phyloP scores from a whole-genome alignment of 441 rosid species.

The Erysimum pusillum region DNA sequence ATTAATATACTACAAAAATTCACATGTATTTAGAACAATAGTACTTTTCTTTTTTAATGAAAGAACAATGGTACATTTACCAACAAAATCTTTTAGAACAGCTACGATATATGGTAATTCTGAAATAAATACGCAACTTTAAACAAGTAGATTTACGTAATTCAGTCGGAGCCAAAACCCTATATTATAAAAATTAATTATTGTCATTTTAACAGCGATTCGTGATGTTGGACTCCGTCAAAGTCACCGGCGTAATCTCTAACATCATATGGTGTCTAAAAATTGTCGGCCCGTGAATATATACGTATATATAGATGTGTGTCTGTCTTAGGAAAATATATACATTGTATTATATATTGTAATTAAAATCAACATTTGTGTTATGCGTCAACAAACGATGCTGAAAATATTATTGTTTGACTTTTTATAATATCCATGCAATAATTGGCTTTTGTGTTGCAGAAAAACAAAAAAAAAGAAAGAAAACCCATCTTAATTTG shows the following conservation, averaged over 20 bases:
- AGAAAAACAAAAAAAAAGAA: background rate
- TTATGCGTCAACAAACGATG: slow-evolving; percentile 24
- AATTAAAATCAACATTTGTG: slow-evolving; percentile 11
- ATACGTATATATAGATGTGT: background rate
- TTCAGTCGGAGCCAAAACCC: background rate
- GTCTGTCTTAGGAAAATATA: background rate
- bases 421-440: slow-evolving; percentile 13
- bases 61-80: background rate
- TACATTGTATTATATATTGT: slow-evolving; percentile 5
- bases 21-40: background rate
- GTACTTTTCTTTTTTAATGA: too few species aligned
- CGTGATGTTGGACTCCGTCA: slow-evolving; percentile 41
- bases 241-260: slow-evolving; percentile 34
- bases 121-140: background rate
- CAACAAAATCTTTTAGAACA: background rate
- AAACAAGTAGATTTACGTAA: background rate
- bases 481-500: background rate
- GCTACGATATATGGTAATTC: background rate
- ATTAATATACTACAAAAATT: background rate
- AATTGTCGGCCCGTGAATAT: slow-evolving; percentile 36
- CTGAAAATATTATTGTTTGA: slow-evolving; percentile 16
- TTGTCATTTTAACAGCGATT: slow-evolving; percentile 26
- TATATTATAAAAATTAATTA: slow-evolving; percentile 17
- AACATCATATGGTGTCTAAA: slow-evolving; percentile 21
- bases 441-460: slow-evolving; percentile 6